Evolutionary conservation across 257 asterid species (phyloP).

Genomic region (Solanum pimpinellifolium): DNA sequence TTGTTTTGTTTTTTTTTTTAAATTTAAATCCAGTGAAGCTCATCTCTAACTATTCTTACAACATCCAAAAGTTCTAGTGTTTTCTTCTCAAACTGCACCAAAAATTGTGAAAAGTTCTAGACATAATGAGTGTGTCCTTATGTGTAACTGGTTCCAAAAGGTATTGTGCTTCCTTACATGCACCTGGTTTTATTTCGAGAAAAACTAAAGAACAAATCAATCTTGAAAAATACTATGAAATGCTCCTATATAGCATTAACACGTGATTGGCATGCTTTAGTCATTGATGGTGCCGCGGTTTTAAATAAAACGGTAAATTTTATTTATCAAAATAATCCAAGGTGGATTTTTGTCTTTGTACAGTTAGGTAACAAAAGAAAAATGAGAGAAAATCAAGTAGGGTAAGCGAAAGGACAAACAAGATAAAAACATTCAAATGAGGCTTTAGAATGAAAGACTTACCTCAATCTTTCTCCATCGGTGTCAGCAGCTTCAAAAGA

Average conservation of each 20-base stretch:
- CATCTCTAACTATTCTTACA: no score
- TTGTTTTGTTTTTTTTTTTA: no score
- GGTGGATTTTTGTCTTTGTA: neutral
- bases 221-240: neutral
- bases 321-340: no score
- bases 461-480: slow-evolving; percentile 24
- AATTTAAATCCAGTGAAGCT: no score
- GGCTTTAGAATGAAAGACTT: slow-evolving; percentile 17
- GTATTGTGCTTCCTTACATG: no score
- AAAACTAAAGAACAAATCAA: neutral
- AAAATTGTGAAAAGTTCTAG: no score
- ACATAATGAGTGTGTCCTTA: no score
- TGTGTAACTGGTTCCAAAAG: no score
- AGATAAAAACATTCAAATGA: neutral
- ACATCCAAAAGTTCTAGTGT: no score
- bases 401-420: neutral
- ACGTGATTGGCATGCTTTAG: neutral
- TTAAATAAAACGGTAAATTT: neutral
- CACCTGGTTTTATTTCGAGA: neutral
- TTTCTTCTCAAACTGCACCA: no score
- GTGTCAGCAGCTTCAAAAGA: slow-evolving; percentile 7
- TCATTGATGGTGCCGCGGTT: neutral
- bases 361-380: neutral
- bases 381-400: neutral
- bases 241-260: neutral